A percentile compares a stretch with the other conserved stretches of the same genome.
Evolutionary conservation across 2,329 filamentous ascomycete genomes (phyloP).

Genomic region (Trichoderma guizhouense): DNA sequence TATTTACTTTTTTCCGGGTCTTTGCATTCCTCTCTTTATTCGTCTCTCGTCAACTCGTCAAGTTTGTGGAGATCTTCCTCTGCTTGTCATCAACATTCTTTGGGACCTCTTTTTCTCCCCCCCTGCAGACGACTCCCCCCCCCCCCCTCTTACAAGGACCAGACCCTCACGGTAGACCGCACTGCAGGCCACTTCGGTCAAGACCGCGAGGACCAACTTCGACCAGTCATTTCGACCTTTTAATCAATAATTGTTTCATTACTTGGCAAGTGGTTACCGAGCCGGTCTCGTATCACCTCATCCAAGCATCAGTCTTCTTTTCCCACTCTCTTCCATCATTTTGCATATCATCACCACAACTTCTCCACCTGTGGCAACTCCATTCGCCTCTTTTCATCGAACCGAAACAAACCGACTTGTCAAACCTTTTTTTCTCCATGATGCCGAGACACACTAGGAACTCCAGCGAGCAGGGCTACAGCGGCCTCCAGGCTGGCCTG

Average conservation of each 20-base stretch:
- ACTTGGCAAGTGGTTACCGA: constrained; percentile 14
- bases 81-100: constrained; percentile 2
- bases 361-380: not conserved
- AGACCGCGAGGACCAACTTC: constrained; percentile 11
- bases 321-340: not conserved
- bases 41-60: constrained; percentile 16
- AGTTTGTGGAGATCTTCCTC: constrained; percentile 16
- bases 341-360: not conserved
- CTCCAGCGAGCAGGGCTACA: constrained; percentile 35
- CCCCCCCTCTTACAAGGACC: constrained; percentile 15
- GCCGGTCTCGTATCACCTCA: constrained; percentile 18
- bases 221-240: constrained; percentile 16
- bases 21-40: constrained; percentile 29
- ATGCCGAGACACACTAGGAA: constrained; percentile 47
- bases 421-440: constrained; percentile 23
- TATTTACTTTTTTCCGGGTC: constrained; percentile 14
- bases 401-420: constrained; percentile 11
- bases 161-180: constrained; percentile 19
- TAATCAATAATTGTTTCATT: constrained; percentile 21
- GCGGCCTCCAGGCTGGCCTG: constrained; percentile 40
- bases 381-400: not conserved
- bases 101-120: not conserved
- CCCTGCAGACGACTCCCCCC: constrained; percentile 8
- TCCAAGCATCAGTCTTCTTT: constrained; percentile 15
- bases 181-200: constrained; percentile 19